Evolutionary conservation across 805 yeast species (phyloP).

Genomic region (Blastobotrys mokoenaii): DNA sequence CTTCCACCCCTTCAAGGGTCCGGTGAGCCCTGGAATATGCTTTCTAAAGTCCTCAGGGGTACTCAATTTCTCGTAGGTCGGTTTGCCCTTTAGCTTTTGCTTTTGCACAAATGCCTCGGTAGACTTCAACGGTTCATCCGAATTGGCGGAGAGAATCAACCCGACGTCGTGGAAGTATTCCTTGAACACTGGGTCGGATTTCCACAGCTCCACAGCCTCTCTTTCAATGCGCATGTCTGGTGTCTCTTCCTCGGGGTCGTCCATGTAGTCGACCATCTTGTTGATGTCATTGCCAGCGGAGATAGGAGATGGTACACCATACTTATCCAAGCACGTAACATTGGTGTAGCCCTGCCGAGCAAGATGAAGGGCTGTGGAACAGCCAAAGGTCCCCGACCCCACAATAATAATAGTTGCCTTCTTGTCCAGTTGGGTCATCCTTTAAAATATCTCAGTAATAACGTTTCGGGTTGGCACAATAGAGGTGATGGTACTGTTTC

Average conservation of each 20-base stretch:
- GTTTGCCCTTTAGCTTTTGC: not conserved
- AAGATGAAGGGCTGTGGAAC: not conserved
- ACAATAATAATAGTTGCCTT: not conserved
- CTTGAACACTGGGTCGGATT: constrained; percentile 11
- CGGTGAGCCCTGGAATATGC: constrained; percentile 16
- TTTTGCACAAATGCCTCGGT: not conserved
- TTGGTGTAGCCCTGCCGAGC: not conserved
- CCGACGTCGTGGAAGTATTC: constrained; percentile 6
- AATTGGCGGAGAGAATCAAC: not conserved
- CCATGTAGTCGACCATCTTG: constrained; percentile 37
- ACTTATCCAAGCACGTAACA: constrained; percentile 4
- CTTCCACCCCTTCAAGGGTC: not conserved
- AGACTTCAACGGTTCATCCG: not conserved
- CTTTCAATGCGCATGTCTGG: constrained; percentile 24
- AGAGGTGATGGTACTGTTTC: too few species aligned
- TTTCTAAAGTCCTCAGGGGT: constrained; percentile 18
- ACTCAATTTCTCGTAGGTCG: constrained; percentile 4
- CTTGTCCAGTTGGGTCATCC: not conserved
- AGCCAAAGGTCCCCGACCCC: not conserved
- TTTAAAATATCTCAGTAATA: too few species aligned
- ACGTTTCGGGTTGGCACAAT: too few species aligned
- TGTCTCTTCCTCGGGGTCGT: constrained; percentile 36
- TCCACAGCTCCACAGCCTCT: constrained; percentile 38
- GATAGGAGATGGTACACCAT: constrained; percentile 7
- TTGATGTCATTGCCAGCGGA: constrained; percentile 40